Percentiles rank a stretch among this genome's conserved stretches.
Evolutionary conservation across 768 basidiomycete species (phyloP).

Genomic region (Lentinula raphanica): DNA sequence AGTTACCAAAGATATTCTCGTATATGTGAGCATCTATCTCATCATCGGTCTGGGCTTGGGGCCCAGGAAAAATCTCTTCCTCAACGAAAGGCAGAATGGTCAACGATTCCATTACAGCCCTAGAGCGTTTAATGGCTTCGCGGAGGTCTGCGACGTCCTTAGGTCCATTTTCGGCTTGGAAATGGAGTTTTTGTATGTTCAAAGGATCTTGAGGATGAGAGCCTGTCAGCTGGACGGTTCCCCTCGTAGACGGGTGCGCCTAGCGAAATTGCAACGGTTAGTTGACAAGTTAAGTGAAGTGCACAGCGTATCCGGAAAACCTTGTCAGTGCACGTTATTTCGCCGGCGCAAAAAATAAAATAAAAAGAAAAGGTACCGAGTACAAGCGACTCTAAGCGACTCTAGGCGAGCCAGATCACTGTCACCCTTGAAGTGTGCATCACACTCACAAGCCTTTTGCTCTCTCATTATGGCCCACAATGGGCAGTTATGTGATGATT

Average conservation of each 20-base stretch:
- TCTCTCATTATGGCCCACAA: no score
- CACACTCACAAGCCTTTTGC: no score
- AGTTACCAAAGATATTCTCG: constrained; percentile 20
- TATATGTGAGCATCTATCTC: constrained; percentile 21
- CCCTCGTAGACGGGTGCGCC: constrained; percentile 25
- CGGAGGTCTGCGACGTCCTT: constrained; percentile 22
- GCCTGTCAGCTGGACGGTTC: constrained; percentile 25
- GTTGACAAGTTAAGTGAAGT: no score
- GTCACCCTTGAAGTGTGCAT: no score
- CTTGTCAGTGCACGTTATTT: no score
- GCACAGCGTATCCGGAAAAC: no score
- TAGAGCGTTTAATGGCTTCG: constrained; percentile 20
- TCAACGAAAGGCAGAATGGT: constrained; percentile 11
- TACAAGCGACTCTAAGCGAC: no score
- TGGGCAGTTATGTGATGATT: no score
- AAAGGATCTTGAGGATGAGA: constrained; percentile 25
- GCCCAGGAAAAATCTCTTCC: constrained; percentile 18
- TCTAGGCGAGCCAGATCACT: no score
- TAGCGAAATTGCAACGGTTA: no score
- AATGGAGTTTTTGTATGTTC: constrained; percentile 24
- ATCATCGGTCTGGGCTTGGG: constrained; percentile 15
- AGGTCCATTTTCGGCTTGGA: constrained; percentile 20
- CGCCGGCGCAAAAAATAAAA: no score
- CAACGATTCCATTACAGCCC: constrained; percentile 15
- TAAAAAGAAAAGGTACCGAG: no score